Base-by-base conservation (phyloP, 2,329 filamentous ascomycete species). In the Chaetomiaceae sp. region DNA sequence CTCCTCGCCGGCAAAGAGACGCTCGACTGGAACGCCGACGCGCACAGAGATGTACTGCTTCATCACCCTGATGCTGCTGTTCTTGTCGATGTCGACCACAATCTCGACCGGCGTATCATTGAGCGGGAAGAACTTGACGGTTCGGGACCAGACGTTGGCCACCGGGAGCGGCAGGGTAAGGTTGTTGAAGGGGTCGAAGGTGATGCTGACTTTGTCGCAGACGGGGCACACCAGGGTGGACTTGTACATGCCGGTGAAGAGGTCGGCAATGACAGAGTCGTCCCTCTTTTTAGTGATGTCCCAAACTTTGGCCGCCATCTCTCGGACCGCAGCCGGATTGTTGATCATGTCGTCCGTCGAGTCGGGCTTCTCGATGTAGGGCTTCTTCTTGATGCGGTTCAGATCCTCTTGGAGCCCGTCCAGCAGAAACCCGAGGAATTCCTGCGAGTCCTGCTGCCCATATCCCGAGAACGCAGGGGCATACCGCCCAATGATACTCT, bases 211-310 rank as follows among this genome's bases (percentile, higher is more conserved):
- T 73, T 97, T 99, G 62, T 87, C 81, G 69, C 94, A 99, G 7
- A 80, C 81, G 0, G 94, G 94, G 66, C 94, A 99, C 59, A 94
- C 87, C 59, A 99, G 81, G 0, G 92, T 97, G 40, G 95, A 97
- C 74, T 97, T 96, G 80, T 97, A 99, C 80, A 97, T 90, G 59
- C 94, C 94, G 20, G 90, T 95, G 69, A 99, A 99, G 11, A 99
- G 78, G 67, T 99, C 94, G 53, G 90, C 92, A 61, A 96, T 89
- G 37, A 97, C 87, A 0, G 94, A 97, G 66, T 97, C 91, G 62
- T 99, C 96, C 48, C 94, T 85, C 59, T 87, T 85, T 66, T 90
- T 89, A 60, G 95, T 95, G 55, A 96, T 96, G 57, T 89, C 84
- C 83, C 92, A 95, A 56, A 94, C 94, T 61, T 89, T 82, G 48